These are phyloP conservation scores for Naganishia antarctica DNA, from an alignment of 768 basidiomycete species.

Conservation along the genomic window DNA sequence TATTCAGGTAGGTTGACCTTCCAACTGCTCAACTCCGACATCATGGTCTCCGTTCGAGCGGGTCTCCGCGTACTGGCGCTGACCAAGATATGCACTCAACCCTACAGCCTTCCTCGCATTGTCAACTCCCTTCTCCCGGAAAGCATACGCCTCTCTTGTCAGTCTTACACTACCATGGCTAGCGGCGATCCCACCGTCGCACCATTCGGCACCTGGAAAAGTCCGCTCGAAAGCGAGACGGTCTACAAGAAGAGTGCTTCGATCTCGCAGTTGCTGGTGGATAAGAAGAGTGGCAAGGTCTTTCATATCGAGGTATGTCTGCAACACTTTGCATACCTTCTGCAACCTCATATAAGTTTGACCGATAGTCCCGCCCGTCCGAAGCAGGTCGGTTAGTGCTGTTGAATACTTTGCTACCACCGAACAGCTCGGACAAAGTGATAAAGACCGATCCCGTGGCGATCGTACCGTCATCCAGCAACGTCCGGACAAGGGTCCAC, in stretches of 20 bases:
- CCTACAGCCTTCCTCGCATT: neutral
- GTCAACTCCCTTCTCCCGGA: neutral
- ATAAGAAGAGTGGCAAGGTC: slow-evolving; percentile 52
- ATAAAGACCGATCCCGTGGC: slow-evolving; percentile 49
- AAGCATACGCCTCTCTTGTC: neutral
- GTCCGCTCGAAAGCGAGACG: slow-evolving; percentile 57
- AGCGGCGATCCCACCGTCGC: slow-evolving; percentile 39
- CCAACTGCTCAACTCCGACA: neutral
- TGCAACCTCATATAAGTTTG: neutral
- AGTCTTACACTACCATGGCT: neutral
- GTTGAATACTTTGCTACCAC: slow-evolving; percentile 51
- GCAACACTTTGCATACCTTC: neutral
- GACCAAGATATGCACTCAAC: slow-evolving; percentile 5
- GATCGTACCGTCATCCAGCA: neutral
- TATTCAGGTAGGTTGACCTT: too few relatives aligned
- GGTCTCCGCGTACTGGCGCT: slow-evolving; percentile 13
- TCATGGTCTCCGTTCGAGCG: neutral
- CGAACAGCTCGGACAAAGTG: slow-evolving; percentile 43
- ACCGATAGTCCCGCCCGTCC: slow-evolving; percentile 55
- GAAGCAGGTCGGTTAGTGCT: slow-evolving; percentile 59
- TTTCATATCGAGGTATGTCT: slow-evolving; percentile 54
- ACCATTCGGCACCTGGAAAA: slow-evolving; percentile 63
- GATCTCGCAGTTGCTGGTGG: slow-evolving; percentile 55
- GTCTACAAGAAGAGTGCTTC: slow-evolving; percentile 50
- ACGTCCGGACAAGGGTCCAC: slow-evolving; percentile 53